Evolutionary conservation across 2,329 filamentous ascomycete genomes (phyloP).

Genomic region (Penicillium sp.): DNA sequence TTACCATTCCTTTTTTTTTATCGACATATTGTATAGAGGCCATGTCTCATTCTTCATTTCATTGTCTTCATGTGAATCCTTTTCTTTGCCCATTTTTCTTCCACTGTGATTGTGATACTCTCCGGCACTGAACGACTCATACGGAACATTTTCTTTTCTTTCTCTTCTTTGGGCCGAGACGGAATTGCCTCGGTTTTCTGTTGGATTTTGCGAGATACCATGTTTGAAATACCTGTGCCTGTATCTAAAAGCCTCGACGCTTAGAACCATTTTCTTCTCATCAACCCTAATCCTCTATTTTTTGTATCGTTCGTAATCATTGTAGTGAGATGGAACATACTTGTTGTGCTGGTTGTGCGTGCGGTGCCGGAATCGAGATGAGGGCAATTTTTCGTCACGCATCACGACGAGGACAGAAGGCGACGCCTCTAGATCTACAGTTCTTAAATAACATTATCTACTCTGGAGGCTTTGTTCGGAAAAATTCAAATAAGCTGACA

Average conservation of each 20-base stretch:
- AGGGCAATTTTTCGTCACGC: not conserved
- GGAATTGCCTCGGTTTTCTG: slow-evolving; percentile 10
- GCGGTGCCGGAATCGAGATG: not conserved
- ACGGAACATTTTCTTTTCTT: slow-evolving; percentile 12
- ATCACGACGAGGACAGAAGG: not conserved
- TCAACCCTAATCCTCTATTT: not conserved
- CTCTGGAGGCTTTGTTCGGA: not conserved
- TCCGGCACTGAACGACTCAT: slow-evolving; percentile 15
- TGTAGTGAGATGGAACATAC: not conserved
- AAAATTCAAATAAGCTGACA: not conserved
- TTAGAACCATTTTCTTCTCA: slow-evolving; percentile 6
- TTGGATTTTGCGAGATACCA: slow-evolving; percentile 25
- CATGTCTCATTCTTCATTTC: slow-evolving; percentile 5
- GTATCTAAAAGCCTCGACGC: slow-evolving; percentile 13
- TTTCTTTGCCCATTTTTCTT: slow-evolving; percentile 4
- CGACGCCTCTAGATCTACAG: not conserved
- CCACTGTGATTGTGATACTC: slow-evolving; percentile 3
- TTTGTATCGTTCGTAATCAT: not conserved
- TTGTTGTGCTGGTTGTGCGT: not conserved
- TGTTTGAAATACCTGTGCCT: slow-evolving; percentile 17
- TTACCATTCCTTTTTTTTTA: slow-evolving; percentile 8
- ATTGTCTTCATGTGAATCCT: slow-evolving; percentile 8
- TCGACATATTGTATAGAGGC: slow-evolving; percentile 13
- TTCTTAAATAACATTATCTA: not conserved
- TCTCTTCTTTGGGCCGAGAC: slow-evolving; percentile 6